These are phyloP conservation scores for Claviceps arundinis DNA, from an alignment of 2,329 filamentous ascomycete genomes.

Conservation along the genomic window DNA sequence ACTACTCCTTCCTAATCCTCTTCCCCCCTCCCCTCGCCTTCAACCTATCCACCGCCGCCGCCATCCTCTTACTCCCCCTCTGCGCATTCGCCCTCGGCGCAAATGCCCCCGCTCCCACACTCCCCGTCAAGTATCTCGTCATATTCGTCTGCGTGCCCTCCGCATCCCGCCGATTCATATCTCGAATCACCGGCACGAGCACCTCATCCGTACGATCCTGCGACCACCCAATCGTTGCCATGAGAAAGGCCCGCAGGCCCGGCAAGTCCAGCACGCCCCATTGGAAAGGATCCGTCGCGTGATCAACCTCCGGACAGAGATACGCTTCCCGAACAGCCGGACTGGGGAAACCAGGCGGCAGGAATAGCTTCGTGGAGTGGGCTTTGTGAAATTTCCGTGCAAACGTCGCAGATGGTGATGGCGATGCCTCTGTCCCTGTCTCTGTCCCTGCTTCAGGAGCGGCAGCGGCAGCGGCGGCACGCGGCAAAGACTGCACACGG, in stretches of 20 bases:
- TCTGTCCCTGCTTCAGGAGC: not conserved
- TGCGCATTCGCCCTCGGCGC: conserved; percentile 46
- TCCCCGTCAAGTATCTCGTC: conserved; percentile 76
- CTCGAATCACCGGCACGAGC: conserved; percentile 82
- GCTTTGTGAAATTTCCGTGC: conserved; percentile 66
- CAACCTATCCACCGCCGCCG: conserved; percentile 56
- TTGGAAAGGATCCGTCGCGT: conserved; percentile 64
- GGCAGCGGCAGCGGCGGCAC: conserved; percentile 23
- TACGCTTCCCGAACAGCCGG: conserved; percentile 72
- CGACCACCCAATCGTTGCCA: conserved; percentile 85
- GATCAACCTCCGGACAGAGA: conserved; percentile 73
- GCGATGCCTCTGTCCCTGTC: conserved; percentile 27
- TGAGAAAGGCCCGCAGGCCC: conserved; percentile 69
- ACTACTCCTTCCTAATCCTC: not conserved
- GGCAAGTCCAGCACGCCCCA: conserved; percentile 95
- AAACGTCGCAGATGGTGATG: conserved; percentile 45
- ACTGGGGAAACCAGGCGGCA: conserved; percentile 70
- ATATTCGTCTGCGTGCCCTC: conserved; percentile 96
- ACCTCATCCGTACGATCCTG: conserved; percentile 91
- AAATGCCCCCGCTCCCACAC: conserved; percentile 52
- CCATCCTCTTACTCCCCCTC: conserved; percentile 60
- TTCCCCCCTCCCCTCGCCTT: conserved; percentile 22
- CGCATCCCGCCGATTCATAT: conserved; percentile 79
- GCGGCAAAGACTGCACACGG: conserved; percentile 55
- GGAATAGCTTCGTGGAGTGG: conserved; percentile 72